Percentiles rank a stretch among this genome's conserved stretches.
Conservation (phyloP, 805 yeast species). For the Teunomyces stri region DNA sequence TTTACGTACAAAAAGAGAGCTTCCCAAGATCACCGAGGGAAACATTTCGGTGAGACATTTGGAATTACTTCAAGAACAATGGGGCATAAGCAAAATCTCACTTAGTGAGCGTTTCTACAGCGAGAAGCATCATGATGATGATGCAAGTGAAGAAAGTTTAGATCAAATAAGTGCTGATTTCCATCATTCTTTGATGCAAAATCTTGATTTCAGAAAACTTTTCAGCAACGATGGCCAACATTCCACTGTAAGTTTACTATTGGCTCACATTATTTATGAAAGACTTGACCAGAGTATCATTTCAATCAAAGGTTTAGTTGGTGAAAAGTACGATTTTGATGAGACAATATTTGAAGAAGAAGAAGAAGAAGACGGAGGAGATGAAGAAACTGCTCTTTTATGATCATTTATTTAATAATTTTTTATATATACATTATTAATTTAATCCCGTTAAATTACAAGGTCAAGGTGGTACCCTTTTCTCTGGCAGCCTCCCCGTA, state of each 20-base stretch:
- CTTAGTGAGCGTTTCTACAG: conserved; percentile 22
- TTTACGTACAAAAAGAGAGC: conserved; percentile 19
- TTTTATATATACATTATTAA: conserved; percentile 6
- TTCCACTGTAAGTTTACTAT: conserved; percentile 24
- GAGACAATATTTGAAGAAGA: conserved; percentile 8
- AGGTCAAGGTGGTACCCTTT: conserved; percentile 54
- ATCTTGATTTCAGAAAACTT: conserved; percentile 24
- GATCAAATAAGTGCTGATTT: background rate
- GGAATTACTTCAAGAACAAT: conserved; percentile 23
- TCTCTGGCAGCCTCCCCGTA: conserved; percentile 94
- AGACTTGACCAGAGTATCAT: conserved; percentile 29
- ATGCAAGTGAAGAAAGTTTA: background rate
- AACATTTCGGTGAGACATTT: conserved; percentile 29
- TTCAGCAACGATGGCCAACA: conserved; percentile 32
- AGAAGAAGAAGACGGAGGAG: background rate
- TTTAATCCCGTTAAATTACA: conserved; percentile 25
- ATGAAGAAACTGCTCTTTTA: conserved; percentile 1
- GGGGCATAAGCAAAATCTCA: conserved; percentile 21
- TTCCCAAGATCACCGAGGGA: conserved; percentile 33
- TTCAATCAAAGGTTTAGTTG: conserved; percentile 30
- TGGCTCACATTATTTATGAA: conserved; percentile 29
- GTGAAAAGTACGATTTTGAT: conserved; percentile 30
- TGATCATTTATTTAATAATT: conserved; percentile 3
- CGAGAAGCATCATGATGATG: conserved; percentile 1
- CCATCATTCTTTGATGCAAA: conserved; percentile 9